A percentile compares a stretch with the other conserved stretches of the same genome.
phyloP scores from a whole-genome alignment of 2,329 filamentous ascomycete genomes.

The Hymenoscyphus linearis region DNA sequence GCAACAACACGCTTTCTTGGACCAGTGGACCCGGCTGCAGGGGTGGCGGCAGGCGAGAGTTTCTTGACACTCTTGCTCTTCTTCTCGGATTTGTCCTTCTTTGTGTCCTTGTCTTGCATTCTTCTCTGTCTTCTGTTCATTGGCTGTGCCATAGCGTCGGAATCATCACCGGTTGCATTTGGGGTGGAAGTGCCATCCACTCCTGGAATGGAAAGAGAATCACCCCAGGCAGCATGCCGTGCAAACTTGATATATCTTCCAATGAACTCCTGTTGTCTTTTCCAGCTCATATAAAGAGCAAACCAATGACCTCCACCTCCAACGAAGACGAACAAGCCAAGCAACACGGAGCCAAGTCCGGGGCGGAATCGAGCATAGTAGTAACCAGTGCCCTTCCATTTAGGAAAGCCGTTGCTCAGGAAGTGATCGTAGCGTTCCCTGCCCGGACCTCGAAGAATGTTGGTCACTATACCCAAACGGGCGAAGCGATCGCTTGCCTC shows the following conservation, averaged over 20 bases:
- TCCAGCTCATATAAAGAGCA: slow-evolving; percentile 79
- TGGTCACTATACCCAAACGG: slow-evolving; percentile 75
- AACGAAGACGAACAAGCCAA: slow-evolving; percentile 74
- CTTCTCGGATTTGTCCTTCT: slow-evolving; percentile 60
- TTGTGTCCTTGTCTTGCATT: slow-evolving; percentile 79
- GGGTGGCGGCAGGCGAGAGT: slow-evolving; percentile 34
- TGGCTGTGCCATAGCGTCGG: slow-evolving; percentile 43
- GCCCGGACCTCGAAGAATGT: slow-evolving; percentile 74
- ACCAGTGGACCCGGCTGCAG: slow-evolving; percentile 58
- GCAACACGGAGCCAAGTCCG: slow-evolving; percentile 76
- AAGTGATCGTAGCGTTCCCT: slow-evolving; percentile 95
- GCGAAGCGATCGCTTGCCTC: slow-evolving; percentile 77
- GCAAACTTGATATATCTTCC: slow-evolving; percentile 89
- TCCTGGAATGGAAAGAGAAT: slow-evolving; percentile 68
- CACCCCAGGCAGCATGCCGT: slow-evolving; percentile 82
- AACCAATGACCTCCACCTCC: slow-evolving; percentile 86
- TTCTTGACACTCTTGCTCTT: slow-evolving; percentile 46
- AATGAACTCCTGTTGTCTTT: slow-evolving; percentile 85
- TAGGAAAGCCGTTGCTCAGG: slow-evolving; percentile 84
- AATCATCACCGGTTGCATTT: slow-evolving; percentile 42
- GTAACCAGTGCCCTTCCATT: slow-evolving; percentile 96
- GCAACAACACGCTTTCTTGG: slow-evolving; percentile 83
- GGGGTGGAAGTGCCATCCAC: slow-evolving; percentile 46
- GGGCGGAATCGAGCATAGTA: slow-evolving; percentile 95
- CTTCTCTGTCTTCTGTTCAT: slow-evolving; percentile 84